These are phyloP conservation scores for Paramecium pentaurelia DNA, from an alignment of 73 alveolate species.

Conservation along the genomic window DNA sequence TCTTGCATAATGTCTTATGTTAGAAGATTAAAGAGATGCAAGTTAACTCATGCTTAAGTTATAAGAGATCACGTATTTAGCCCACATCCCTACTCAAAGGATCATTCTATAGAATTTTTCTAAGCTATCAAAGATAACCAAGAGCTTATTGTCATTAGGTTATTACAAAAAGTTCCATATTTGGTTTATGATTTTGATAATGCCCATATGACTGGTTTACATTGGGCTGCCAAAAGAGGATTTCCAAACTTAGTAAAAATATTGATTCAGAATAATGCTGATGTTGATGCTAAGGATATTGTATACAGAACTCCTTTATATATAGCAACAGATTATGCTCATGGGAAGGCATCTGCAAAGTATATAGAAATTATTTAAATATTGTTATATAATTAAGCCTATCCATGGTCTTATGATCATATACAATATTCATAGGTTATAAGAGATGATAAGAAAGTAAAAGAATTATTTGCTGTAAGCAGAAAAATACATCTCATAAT, in stretches of 20 bases:
- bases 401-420: slow-evolving; percentile 1
- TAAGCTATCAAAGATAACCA: slow-evolving; percentile 64
- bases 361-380: not conserved
- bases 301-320: slow-evolving; percentile 83
- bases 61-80: not conserved
- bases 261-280: slow-evolving; percentile 70
- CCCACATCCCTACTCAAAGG: not conserved
- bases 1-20: not conserved
- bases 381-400: not conserved
- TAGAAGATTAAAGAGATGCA: not conserved
- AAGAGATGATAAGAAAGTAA: not conserved
- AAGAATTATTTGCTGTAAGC: not conserved
- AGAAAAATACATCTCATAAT: not conserved
- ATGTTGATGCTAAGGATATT: slow-evolving; percentile 78
- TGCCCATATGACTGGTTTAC: slow-evolving; percentile 78
- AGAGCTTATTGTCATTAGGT: not conserved
- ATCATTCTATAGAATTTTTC: not conserved
- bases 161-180: slow-evolving; percentile 62
- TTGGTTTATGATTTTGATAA: slow-evolving; percentile 76
- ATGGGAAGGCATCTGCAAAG: not conserved
- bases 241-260: slow-evolving; percentile 62
- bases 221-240: slow-evolving; percentile 84
- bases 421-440: not conserved
- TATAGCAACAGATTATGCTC: slow-evolving; percentile 48
- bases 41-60: not conserved